phyloP scores from a whole-genome alignment of 306 rosid species.

The Rosa rugosa region DNA sequence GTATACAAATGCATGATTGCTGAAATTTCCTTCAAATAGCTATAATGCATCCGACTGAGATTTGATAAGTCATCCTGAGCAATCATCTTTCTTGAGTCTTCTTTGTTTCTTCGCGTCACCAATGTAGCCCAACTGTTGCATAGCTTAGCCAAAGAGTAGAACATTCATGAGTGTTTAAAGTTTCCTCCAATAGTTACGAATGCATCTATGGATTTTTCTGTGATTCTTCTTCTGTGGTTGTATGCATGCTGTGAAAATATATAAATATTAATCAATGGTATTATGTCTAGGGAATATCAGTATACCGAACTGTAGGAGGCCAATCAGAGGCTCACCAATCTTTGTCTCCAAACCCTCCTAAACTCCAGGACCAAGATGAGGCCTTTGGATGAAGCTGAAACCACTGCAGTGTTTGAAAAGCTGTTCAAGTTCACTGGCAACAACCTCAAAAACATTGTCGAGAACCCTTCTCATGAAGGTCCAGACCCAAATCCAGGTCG shows the following conservation, averaged over 20 bases:
- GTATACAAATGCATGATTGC: no score
- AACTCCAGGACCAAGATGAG: conserved; percentile 56
- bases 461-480: conserved; percentile 89
- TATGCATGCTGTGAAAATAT: background rate
- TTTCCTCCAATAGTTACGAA: background rate
- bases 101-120: background rate
- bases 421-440: conserved; percentile 83
- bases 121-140: background rate
- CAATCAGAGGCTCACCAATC: background rate
- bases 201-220: no score
- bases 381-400: conserved; percentile 76
- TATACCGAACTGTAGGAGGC: background rate
- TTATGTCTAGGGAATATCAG: background rate
- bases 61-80: no score
- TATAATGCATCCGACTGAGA: no score
- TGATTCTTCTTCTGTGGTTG: background rate
- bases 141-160: background rate
- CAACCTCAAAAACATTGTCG: conserved; percentile 81
- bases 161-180: background rate
- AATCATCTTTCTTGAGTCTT: background rate
- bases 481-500: conserved; percentile 68
- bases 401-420: conserved; percentile 76
- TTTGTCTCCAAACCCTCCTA: background rate
- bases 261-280: background rate
- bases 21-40: no score